phyloP scores from a whole-genome alignment of 2,329 filamentous ascomycete genomes.

The Pseudogymnoascus sp. region DNA sequence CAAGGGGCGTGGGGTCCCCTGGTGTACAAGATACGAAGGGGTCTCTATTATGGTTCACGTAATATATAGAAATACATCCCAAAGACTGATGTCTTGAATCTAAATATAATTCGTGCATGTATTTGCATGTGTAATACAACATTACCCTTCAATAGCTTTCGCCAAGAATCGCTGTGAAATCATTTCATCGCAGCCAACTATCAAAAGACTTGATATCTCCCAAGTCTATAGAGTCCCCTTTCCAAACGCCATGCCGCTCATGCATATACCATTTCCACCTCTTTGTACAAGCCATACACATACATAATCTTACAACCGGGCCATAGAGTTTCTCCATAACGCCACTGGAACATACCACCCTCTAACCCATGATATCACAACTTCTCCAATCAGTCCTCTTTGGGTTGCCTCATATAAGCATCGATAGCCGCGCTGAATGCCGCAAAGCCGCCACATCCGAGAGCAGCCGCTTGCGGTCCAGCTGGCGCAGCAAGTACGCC shows the following conservation, averaged over 20 bases:
- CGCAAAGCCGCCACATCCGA: slow-evolving; percentile 89
- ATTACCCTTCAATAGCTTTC: background rate
- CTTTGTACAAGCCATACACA: slow-evolving; percentile 9
- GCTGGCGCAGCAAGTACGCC: slow-evolving; percentile 80
- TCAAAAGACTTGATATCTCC: background rate
- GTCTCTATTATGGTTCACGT: background rate
- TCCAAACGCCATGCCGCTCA: slow-evolving; percentile 9
- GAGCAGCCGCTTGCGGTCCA: slow-evolving; percentile 78
- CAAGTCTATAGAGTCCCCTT: slow-evolving; percentile 2
- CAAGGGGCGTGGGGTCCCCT: background rate
- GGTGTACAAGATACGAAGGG: background rate
- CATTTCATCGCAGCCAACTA: slow-evolving; percentile 2
- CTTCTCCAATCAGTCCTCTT: slow-evolving; percentile 35
- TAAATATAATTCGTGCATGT: slow-evolving; percentile 4
- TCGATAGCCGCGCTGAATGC: slow-evolving; percentile 90
- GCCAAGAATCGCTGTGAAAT: slow-evolving; percentile 3
- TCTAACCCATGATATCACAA: background rate
- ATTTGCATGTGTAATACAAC: background rate
- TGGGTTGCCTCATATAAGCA: slow-evolving; percentile 77
- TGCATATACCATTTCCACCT: slow-evolving; percentile 5
- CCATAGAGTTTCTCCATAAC: background rate
- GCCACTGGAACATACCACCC: background rate
- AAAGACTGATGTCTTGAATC: background rate
- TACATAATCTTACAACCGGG: slow-evolving; percentile 4
- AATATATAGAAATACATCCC: background rate